Percentiles rank a stretch among this genome's conserved stretches.
Evolutionary conservation across 345 rosid species (phyloP).

Genomic region (Rhizophora mangle): DNA sequence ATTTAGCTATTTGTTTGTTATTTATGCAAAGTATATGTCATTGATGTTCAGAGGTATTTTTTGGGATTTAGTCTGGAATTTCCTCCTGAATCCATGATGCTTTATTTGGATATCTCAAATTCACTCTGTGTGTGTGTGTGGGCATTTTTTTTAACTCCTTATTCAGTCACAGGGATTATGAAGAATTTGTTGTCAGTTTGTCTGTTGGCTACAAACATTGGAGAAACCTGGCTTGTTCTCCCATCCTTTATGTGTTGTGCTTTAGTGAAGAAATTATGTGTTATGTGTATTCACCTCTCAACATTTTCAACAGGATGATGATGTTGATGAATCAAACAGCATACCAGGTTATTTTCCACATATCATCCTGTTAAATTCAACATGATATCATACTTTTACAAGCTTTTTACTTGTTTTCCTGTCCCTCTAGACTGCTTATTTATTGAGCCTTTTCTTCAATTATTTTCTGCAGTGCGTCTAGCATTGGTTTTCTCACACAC

Average conservation of each 20-base stretch:
- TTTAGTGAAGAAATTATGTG: conserved; percentile 7
- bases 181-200: too few relatives aligned
- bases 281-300: conserved; percentile 9
- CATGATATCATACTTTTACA: conserved; percentile 1
- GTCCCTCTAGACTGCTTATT: conserved; percentile 2
- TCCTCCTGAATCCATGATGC: too few relatives aligned
- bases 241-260: not conserved
- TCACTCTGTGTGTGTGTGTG: too few relatives aligned
- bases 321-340: conserved; percentile 52
- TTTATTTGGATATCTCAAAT: too few relatives aligned
- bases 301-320: conserved; percentile 61
- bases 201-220: not conserved
- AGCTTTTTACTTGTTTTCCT: not conserved
- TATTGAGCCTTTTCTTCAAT: conserved; percentile 18
- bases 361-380: conserved; percentile 5
- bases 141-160: too few relatives aligned
- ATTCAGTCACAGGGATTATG: too few relatives aligned
- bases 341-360: conserved; percentile 53
- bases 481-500: conserved; percentile 89
- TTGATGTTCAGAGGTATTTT: too few relatives aligned
- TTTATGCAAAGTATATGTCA: too few relatives aligned
- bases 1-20: too few relatives aligned
- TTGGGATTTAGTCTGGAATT: too few relatives aligned
- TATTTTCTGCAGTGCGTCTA: conserved; percentile 67
- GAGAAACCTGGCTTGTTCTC: not conserved